Base-by-base conservation (phyloP, 805 yeast species). In the Jamesozyma rosinii region DNA sequence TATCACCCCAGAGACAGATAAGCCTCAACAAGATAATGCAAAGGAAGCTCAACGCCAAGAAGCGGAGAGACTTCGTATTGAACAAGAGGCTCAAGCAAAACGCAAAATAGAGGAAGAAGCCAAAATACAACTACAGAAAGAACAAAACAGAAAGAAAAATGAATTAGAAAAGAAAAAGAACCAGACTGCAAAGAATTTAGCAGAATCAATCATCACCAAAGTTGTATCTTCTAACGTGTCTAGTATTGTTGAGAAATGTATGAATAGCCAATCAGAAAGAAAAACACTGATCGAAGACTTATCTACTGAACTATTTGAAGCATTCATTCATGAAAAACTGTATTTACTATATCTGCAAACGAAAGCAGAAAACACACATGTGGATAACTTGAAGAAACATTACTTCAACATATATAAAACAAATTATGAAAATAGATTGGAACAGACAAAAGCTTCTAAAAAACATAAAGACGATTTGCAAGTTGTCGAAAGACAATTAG, bases 301-400 rank as follows among this genome's bases (percentile, higher is more conserved):
- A n/a, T 55, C 79, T 1, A 52, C 59, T 1, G 83, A 78, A 34
- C 56, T 84, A 1, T 81, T 66, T 48, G 54, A 59, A 15, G 84
- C 89, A 0, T 80, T 83, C 51, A 53, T 84, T 35, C 69, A 74
- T 36, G 89, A 83, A 49, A 66, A 73, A 32, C 55, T 75, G 0
- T 76, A 69, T 51, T 58, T 72, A 32, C 57, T 64, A 3, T 59
- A 67, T 0, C 52, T 72, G 35, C 72, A 72, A 24, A 55, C 66
- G 2, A 59, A 63, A 37, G 83, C 92, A 0, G 71, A 66, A n/a
- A 27, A 47, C 1, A 56, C 68, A 35, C 57, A 71, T 36, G 50
- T 62, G 0, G 52, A 42, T 8, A 52, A 51, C 2, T 40, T 76
- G 21, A 69, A 68, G 45, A 49, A 41, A 18, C 47, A 37, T 2